Base-by-base conservation (phyloP, 495 filamentous ascomycete genomes). In the Penicillium samsonianum region DNA sequence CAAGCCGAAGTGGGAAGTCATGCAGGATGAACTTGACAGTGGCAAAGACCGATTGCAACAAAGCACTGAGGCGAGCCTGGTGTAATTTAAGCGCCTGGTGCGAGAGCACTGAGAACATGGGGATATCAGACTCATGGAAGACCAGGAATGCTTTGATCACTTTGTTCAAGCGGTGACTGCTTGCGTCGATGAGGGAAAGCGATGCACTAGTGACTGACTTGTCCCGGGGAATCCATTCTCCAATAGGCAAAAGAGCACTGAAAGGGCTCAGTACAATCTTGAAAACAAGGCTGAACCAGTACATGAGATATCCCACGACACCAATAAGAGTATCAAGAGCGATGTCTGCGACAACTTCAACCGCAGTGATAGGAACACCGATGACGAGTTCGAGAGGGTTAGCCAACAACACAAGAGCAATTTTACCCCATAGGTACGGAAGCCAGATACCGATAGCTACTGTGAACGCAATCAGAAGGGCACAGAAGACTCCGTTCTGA, bases 401-500 rank as follows among this genome's bases (percentile, higher is more conserved):
- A 33, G 89, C 91, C 25, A 95, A 58, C 22, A 89, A 73, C 58
- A 94, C 84, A 33, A 98, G 79, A 4, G 88, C 84, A 22, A 93
- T 76, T 61, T 96, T 94, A 14, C 94, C 94, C 64, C 87, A 85
- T 28, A 95, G 84, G 70, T 98, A 99, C 0, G 94, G 94, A 44
- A 97, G 76, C 74, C 94, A 96, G 43, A 98, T 84, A 9, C 90
- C 91, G 55, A 87, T 66, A 22, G 87, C 87, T 22, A 98, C 86
- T 10, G 93, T 96, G 37, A 89, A 82, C 8, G 90, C 89, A 14
- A 99, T 89, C 20, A 99, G 80, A 54, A 96, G 85, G 26, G 90
- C 89, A 64, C 92, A 92, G 70, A 99, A 98, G 38, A 96, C 87
- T 35, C 87, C 92, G 60, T 98, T 98, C 67, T 98, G 94, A 60